Evolutionary conservation across 352 stramenopile species (phyloP), one percentile per base, ranked within the genome.

Genomic region (Globisporangium alternatum): DNA sequence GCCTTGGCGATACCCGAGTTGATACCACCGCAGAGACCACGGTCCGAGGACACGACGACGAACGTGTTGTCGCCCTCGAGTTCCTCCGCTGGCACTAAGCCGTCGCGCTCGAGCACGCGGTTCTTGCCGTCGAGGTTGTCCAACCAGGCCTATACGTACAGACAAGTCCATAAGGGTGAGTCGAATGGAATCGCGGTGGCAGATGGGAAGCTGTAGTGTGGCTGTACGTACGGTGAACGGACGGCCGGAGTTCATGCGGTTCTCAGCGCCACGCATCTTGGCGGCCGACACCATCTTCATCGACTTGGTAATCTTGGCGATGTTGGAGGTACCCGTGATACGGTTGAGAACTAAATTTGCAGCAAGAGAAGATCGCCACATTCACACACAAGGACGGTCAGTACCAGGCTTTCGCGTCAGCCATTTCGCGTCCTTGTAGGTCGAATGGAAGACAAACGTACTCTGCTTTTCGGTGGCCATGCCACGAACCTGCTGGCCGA

Each of bases 211-310:
- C 35, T 41, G 15, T 1, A 41, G 21, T 28, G 0, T 0, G 22
- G 4, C 5, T 33, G 21, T 41, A 62, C 70, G 37, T 72, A 78
- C 72, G 44, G 79, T 77, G 69, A 98, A 98, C 31, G 93, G 88
- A 21, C 89, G 80, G 33, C 86, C 93, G 10, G 77, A 78, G 53
- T 74, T 81, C 66, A 98, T 84, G 56, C 90, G 83, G 64, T 92
- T 86, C 72, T 99, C 96, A 63, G 98, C 97, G 65, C 97, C 97
- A 75, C 98, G 97, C 70, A 99, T 96, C 88, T 99, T 99, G 64
- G 97, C 96, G 49, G 98, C 97, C 64, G 97, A 99, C 77, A 99
- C 98, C 97, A 99, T 99, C 83, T 99, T 99, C 97, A 99, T 99
- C 59, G 97, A 99, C 80, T 97, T 97, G 55, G 98, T 99, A 84